A percentile compares a stretch with the other conserved stretches of the same genome.
phyloP scores from a whole-genome alignment of 2,329 filamentous ascomycete species.

The Verticillium dahliae region DNA sequence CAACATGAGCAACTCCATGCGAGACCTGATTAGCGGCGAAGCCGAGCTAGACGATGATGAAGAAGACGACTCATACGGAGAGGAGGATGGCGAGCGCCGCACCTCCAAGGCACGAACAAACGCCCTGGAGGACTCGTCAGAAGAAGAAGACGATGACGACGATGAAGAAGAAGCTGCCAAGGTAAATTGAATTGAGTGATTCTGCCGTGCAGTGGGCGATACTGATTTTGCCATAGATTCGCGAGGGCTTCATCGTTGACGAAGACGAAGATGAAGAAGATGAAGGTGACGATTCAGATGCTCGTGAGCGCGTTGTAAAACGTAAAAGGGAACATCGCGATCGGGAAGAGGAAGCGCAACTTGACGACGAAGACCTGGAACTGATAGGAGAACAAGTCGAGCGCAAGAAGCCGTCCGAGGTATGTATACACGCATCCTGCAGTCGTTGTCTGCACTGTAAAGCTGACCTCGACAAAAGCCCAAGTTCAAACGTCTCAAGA shows the following conservation, averaged over 20 bases:
- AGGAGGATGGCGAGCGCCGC: conserved; percentile 59
- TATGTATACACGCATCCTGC: conserved; percentile 31
- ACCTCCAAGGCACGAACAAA: conserved; percentile 26
- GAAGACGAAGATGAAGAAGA: conserved; percentile 78
- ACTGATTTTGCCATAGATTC: conserved; percentile 49
- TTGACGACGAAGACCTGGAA: conserved; percentile 95
- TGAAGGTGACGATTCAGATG: conserved; percentile 53
- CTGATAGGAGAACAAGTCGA: conserved; percentile 75
- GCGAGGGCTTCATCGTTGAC: conserved; percentile 93
- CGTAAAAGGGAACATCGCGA: conserved; percentile 72
- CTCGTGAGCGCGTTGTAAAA: conserved; percentile 51
- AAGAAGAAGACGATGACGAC: conserved; percentile 88
- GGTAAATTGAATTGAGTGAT: conserved; percentile 39
- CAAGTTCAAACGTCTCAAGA: conserved; percentile 95
- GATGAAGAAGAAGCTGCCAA: conserved; percentile 78
- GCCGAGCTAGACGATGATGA: conserved; percentile 83
- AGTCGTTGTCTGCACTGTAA: neutral
- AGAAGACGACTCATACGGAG: conserved; percentile 76
- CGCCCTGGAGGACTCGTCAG: conserved; percentile 75
- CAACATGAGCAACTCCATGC: conserved; percentile 59
- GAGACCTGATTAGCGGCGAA: conserved; percentile 75
- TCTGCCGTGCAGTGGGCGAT: neutral
- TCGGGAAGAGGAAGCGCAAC: conserved; percentile 76
- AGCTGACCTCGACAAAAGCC: conserved; percentile 43
- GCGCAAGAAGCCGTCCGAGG: conserved; percentile 61